Evolutionary conservation across 2,329 filamentous ascomycete genomes (phyloP), one percentile per base, ranked within the genome.

Genomic region (Fusarium sacchari): DNA sequence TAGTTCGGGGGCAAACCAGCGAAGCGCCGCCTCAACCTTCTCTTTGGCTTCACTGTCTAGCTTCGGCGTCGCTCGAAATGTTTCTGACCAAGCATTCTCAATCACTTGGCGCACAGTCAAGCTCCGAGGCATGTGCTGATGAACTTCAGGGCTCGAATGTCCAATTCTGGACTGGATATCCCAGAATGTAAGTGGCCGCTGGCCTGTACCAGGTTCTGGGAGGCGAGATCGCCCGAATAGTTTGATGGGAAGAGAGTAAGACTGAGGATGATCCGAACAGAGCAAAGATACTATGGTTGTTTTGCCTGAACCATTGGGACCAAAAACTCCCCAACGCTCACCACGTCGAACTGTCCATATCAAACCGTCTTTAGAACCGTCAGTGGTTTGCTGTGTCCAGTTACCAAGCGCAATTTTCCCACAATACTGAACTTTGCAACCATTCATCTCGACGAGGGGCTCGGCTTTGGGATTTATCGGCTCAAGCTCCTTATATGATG

Each of bases 251-350:
- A 95, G 89, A 1, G 94, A 94, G 81, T 98, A 99, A 0, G 95
- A 91, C 81, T 98, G 96, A 0, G 96, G 96, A 77, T 99, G 96
- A 79, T 99, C 96, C 2, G 96, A 98, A 67, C 94, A 97, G 67
- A 99, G 93, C 11, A 99, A 87, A 10, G 95, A 96, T 34, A 98
- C 89, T 43, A 99, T 88, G 0, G 96, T 99, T 1, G 96, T 99
- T 85, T 99, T 99, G 24, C 96, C 96, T 2, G 94, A 97, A 18
- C 93, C 96, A 77, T 99, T 98, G 37, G 95, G 93, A 0, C 96
- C 96, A 79, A 99, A 96, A 24, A 98, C 89, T 7, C 94, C 96
- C 93, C 95, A 97, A 71, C 95, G 90, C 80, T 98, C 91, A 30
- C 96, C 95, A 58, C 92, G 89, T 43, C 91, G 89, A 30, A 98